Conservation (phyloP, 1,284 basidiomycete species). For the Caloboletus inedulis region DNA sequence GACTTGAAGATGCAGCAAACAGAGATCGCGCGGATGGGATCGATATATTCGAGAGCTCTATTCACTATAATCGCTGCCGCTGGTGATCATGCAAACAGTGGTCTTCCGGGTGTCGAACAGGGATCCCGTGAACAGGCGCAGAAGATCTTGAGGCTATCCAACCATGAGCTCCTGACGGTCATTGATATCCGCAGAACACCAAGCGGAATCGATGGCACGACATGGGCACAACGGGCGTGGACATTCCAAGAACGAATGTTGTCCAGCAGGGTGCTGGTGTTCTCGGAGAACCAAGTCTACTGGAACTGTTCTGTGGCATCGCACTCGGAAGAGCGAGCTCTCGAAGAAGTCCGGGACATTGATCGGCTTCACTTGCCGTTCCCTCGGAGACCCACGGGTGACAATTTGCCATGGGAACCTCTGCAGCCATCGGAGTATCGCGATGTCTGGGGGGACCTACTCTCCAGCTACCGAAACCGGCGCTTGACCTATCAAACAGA, state of each 20-base stretch:
- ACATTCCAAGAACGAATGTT: constrained; percentile 24
- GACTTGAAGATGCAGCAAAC: constrained; percentile 15
- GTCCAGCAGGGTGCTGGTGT: constrained; percentile 20
- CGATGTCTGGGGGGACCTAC: constrained; percentile 9
- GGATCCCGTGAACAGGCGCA: constrained; percentile 10
- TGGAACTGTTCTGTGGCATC: constrained; percentile 17
- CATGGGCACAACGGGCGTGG: constrained; percentile 21
- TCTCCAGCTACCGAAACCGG: constrained; percentile 14
- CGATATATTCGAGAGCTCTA: constrained; percentile 18
- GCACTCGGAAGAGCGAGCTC: constrained; percentile 15
- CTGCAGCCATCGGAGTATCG: constrained; percentile 3
- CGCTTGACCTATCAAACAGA: constrained; percentile 16
- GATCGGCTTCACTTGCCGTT: neutral
- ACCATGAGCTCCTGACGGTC: constrained; percentile 11
- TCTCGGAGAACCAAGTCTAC: constrained; percentile 20
- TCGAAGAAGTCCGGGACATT: constrained; percentile 7
- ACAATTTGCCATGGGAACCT: neutral
- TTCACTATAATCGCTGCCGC: constrained; percentile 24
- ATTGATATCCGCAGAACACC: constrained; percentile 5
- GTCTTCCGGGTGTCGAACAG: constrained; percentile 11
- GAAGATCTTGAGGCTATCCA: constrained; percentile 7
- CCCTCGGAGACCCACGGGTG: neutral
- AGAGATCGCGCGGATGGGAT: constrained; percentile 22
- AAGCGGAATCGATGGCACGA: constrained; percentile 4
- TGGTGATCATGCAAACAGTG: constrained; percentile 16